Evolutionary conservation across 2,329 filamentous ascomycete species (phyloP), one percentile per base, ranked within the genome.

Genomic region (Coniochaeta ligniaria): DNA sequence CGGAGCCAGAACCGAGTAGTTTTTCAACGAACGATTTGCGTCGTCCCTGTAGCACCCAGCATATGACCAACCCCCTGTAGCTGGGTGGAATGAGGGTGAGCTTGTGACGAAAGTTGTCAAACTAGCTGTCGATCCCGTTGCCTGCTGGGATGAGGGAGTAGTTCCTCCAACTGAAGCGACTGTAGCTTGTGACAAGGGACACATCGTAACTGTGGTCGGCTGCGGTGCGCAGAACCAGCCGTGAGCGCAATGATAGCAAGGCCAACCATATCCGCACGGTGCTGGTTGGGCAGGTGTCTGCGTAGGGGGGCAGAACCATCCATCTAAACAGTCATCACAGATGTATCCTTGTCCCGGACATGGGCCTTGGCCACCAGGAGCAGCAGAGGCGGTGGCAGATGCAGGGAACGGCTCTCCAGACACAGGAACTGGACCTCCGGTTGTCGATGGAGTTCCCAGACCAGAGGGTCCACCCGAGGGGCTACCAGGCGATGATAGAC

Each of bases 171-270:
- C 16, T 31, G 47, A 52, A 28, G 47, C 47, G 5, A n/a, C 47
- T 31, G 47, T 24, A 12, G 31, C 31, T 24, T 57, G 54, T 36
- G 54, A 38, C 20, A 36, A 12, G 6, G 54, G 54, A 24, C 59
- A 62, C 5, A 43, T 17, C 6, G 61, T 63, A 17, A 59, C 61
- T 3, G 61, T 59, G 22, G 33, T 54, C 12, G 62, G 38, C 16
- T 55, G 61, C 33, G 72, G 70, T 22, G 68, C 69, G 60, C 73
- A 75, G 55, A 74, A 75, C 72, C 73, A 75, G n/a, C 72, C 72
- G 20, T 68, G 67, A 45, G 68, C 62, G 58, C 73, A 75, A 60
- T 74, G 67, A 59, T 66, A 70, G 62, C 73, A 75, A 26, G 72
- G 69, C 72, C 73, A 75, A 24, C 73, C 73, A 61, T 68, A 71